Percentiles rank a stretch among this genome's conserved stretches.
These are phyloP conservation scores for Syzygium aromaticum DNA, from an alignment of 345 rosid species.

Conservation along the genomic window DNA sequence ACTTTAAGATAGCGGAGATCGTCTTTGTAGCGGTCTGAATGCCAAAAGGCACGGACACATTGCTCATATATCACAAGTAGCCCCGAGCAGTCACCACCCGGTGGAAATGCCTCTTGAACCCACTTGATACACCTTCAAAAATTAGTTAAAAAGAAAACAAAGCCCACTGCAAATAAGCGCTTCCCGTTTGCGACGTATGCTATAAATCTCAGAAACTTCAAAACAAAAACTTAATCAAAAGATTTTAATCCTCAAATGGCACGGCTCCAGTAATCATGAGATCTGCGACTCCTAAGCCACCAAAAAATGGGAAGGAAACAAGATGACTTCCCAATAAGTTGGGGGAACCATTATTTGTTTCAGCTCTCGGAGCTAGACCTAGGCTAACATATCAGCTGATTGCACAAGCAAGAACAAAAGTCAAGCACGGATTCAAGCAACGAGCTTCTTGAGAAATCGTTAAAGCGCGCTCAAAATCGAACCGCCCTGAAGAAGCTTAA, in stretches of 20 bases:
- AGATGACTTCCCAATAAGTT: background rate
- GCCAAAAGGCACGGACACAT: slow-evolving; percentile 88
- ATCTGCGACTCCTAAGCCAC: background rate
- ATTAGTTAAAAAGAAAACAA: background rate
- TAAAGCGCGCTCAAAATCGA: background rate
- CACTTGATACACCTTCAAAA: slow-evolving; percentile 74
- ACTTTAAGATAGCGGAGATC: slow-evolving; percentile 93
- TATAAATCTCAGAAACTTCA: background rate
- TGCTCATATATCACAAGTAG: slow-evolving; percentile 76
- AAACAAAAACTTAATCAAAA: background rate
- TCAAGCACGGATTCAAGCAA: background rate
- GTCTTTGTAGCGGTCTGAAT: slow-evolving; percentile 62
- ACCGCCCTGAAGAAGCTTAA: background rate
- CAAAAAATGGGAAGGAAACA: background rate
- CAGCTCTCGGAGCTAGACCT: background rate
- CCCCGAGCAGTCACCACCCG: slow-evolving; percentile 78
- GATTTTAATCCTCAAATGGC: background rate
- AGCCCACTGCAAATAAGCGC: background rate
- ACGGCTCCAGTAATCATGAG: background rate
- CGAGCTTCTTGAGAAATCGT: background rate
- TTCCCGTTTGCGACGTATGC: background rate
- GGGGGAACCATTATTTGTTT: background rate
- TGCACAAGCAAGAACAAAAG: background rate
- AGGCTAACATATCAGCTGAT: background rate
- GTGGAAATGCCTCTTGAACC: slow-evolving; percentile 90